Percentiles rank a stretch among this genome's conserved stretches.
Conservation (phyloP, 306 rosid genomes). For the Lathyrus sativus region DNA sequence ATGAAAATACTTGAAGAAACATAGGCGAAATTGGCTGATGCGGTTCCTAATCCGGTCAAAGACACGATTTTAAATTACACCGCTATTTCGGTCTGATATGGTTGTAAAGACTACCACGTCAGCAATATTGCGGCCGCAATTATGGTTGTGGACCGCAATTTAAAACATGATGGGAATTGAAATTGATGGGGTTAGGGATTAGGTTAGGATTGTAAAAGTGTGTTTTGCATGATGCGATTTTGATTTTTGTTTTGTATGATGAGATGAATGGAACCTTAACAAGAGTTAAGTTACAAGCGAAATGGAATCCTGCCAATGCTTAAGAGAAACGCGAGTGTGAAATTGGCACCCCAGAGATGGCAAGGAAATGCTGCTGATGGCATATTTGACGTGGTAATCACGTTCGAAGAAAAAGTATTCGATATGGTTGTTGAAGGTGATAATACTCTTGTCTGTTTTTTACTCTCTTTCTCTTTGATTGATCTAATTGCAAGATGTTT, state of each 20-base stretch:
- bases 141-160: too few relatives aligned
- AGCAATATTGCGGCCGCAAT: too few relatives aligned
- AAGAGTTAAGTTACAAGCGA: slow-evolving; percentile 65
- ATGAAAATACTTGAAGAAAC: too few relatives aligned
- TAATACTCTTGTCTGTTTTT: slow-evolving; percentile 24
- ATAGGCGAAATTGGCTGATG: too few relatives aligned
- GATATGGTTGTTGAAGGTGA: slow-evolving; percentile 95
- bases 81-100: too few relatives aligned
- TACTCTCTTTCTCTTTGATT: slow-evolving; percentile 17
- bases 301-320: slow-evolving; percentile 96
- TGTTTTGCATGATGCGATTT: slow-evolving; percentile 8
- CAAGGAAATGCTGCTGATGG: slow-evolving; percentile 93
- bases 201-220: not conserved
- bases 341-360: slow-evolving; percentile 94
- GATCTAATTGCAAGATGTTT: slow-evolving; percentile 18
- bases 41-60: too few relatives aligned
- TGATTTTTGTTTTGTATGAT: slow-evolving; percentile 20
- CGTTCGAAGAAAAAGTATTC: slow-evolving; percentile 91
- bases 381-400: slow-evolving; percentile 71
- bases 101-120: too few relatives aligned
- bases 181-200: not conserved
- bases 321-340: slow-evolving; percentile 68
- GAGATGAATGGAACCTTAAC: slow-evolving; percentile 48
- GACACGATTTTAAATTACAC: too few relatives aligned
- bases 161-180: not conserved